phyloP scores from a whole-genome alignment of 1,139 yeast species.

The Oligophagozyma castellii region DNA sequence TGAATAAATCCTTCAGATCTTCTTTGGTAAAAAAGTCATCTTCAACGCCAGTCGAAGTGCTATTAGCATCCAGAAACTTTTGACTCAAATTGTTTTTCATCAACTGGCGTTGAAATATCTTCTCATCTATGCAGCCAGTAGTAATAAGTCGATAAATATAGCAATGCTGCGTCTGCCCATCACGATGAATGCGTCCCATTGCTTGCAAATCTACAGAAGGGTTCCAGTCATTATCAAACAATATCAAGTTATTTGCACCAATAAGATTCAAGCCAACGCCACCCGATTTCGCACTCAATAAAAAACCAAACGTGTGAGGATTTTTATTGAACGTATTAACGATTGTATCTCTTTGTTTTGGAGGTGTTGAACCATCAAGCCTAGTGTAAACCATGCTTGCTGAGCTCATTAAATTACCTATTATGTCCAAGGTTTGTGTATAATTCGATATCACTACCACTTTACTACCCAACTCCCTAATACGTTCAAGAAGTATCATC shows the following conservation, averaged over 20 bases:
- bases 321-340: slow-evolving; percentile 58
- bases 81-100: slow-evolving; percentile 73
- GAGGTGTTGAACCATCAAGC: slow-evolving; percentile 76
- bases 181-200: slow-evolving; percentile 90
- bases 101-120: slow-evolving; percentile 85
- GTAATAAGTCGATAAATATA: slow-evolving; percentile 72
- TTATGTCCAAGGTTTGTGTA: slow-evolving; percentile 72
- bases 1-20: slow-evolving; percentile 67
- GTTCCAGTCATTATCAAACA: slow-evolving; percentile 90
- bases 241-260: slow-evolving; percentile 76
- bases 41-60: slow-evolving; percentile 23
- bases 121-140: slow-evolving; percentile 88
- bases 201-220: slow-evolving; percentile 91
- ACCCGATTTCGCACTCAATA: slow-evolving; percentile 84
- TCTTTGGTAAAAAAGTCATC: slow-evolving; percentile 43
- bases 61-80: slow-evolving; percentile 45
- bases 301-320: slow-evolving; percentile 43
- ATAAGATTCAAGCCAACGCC: slow-evolving; percentile 84
- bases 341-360: slow-evolving; percentile 45
- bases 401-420: slow-evolving; percentile 42
- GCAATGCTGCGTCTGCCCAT: slow-evolving; percentile 75
- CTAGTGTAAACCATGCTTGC: slow-evolving; percentile 42
- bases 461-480: slow-evolving; percentile 45
- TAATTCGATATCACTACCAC: slow-evolving; percentile 80
- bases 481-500: slow-evolving; percentile 39